Evolutionary conservation across 345 rosid species (phyloP), one percentile per base, ranked within the genome.

Genomic region (Salix brachista): DNA sequence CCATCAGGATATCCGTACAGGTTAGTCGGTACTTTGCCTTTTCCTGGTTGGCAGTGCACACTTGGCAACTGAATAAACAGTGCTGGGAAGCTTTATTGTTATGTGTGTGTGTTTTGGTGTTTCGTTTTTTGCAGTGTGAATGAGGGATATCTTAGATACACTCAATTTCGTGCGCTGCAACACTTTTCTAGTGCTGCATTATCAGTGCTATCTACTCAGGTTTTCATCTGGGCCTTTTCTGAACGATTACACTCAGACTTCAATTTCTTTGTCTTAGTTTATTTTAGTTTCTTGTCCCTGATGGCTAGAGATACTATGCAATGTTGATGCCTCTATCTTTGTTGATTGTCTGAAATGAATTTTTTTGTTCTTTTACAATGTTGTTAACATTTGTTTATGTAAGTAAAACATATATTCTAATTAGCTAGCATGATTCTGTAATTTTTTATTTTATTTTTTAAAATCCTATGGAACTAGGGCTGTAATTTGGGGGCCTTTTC

Each of bases 1-100:
- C 99, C 98, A 30, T 91, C 97, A 0, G 98, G 99, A 17, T 96
- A 96, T 84, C 98, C 97, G 11, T 91, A 91, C 80, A 96, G 97
- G 98, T 91, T 72, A 80, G 48, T 23, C 70, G 19, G 14, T 56
- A 56, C 16, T 4, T 67, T 46, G 66, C 72, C 26, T 73, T 10
- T 74, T 17, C 44, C 48, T 23, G 28, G 39, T 67, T 70, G 46
- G 70, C 42, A 36, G n/a, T 36, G 56, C 18, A 54, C 14, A 60
- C 73, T 44, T 76, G 34, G 23, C 17, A 48, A 23, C 18, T 32
- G 37, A 19, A 41, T 62, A 41, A 18, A 17, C 54, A 58, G 19
- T 18, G 26, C n/a, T 5, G 62, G 26, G 60, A 8, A 39, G 25
- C n/a, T 30, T 48, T 50, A 13, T 62, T 28, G 25, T 42, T 62